Conservation (phyloP, 2,329 filamentous ascomycete species). For the Hypoxylon sp. region DNA sequence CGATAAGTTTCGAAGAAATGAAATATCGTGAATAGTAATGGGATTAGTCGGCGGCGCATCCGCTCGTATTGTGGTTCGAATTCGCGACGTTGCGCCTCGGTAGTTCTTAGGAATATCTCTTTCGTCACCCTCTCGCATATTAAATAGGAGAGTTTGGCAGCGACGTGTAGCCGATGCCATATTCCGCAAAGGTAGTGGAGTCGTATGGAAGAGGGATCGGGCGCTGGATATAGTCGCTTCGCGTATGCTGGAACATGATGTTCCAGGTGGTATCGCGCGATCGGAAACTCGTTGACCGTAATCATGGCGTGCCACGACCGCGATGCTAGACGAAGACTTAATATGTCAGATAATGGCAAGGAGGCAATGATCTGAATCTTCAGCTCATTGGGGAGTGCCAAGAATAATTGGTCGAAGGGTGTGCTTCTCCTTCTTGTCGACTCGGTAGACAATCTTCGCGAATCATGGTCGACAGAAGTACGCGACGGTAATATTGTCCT, state of each 20-base stretch:
- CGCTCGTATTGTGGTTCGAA: constrained; percentile 72
- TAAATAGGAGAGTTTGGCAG: constrained; percentile 70
- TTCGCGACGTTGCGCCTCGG: constrained; percentile 65
- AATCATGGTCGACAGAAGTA: constrained; percentile 50
- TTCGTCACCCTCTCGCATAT: constrained; percentile 75
- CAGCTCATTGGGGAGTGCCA: constrained; percentile 69
- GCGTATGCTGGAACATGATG: constrained; percentile 72
- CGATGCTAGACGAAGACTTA: constrained; percentile 70
- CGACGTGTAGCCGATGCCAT: constrained; percentile 75
- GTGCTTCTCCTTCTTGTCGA: constrained; percentile 50
- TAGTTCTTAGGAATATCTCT: constrained; percentile 72
- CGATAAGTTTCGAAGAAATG: constrained; percentile 77
- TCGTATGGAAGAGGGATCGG: constrained; percentile 62
- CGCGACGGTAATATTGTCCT: constrained; percentile 51
- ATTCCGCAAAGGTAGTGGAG: constrained; percentile 73
- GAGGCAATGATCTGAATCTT: constrained; percentile 72
- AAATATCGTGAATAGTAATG: constrained; percentile 73
- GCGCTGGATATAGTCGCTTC: constrained; percentile 68
- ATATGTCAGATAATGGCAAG: constrained; percentile 70
- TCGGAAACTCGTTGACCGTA: constrained; percentile 70
- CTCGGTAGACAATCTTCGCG: constrained; percentile 46
- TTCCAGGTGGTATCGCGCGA: constrained; percentile 71
- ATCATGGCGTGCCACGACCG: constrained; percentile 71
- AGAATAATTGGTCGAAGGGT: constrained; percentile 69
- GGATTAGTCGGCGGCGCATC: constrained; percentile 74